A percentile compares a stretch with the other conserved stretches of the same genome.
Conservation (phyloP, 306 rosid genomes). For the Quercus bicolor region DNA sequence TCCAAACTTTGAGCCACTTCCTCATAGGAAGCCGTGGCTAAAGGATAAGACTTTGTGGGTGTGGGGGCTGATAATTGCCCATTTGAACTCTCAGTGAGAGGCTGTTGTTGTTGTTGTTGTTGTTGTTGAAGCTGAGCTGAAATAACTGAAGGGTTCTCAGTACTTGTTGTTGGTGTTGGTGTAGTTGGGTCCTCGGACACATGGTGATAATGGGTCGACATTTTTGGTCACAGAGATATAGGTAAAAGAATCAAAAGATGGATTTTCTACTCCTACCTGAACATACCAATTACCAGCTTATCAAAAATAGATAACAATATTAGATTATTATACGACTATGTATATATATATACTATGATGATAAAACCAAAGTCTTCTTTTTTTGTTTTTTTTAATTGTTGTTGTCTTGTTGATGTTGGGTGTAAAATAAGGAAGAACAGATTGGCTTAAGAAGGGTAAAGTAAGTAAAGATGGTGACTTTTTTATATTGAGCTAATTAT, state of each 20-base stretch:
- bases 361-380: too few relatives aligned
- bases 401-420: not conserved
- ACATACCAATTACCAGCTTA: not conserved
- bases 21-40: constrained; percentile 50
- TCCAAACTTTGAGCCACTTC: constrained; percentile 47
- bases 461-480: not conserved
- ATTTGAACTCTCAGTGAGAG: constrained; percentile 11
- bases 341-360: too few relatives aligned
- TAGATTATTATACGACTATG: too few relatives aligned
- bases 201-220: constrained; percentile 25
- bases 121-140: not conserved
- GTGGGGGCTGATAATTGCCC: constrained; percentile 18
- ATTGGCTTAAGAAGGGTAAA: not conserved
- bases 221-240: constrained; percentile 11
- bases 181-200: constrained; percentile 16
- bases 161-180: constrained; percentile 19
- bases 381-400: too few relatives aligned
- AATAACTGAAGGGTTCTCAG: constrained; percentile 23
- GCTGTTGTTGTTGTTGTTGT: not conserved
- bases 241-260: constrained; percentile 4
- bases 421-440: not conserved
- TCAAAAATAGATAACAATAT: not conserved
- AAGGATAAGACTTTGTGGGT: constrained; percentile 38
- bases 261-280: constrained; percentile 2
- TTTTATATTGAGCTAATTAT: not conserved